Evolutionary conservation across 2,329 filamentous ascomycete species (phyloP), one percentile per base, ranked within the genome.

Genomic region (Clonostachys rosea): DNA sequence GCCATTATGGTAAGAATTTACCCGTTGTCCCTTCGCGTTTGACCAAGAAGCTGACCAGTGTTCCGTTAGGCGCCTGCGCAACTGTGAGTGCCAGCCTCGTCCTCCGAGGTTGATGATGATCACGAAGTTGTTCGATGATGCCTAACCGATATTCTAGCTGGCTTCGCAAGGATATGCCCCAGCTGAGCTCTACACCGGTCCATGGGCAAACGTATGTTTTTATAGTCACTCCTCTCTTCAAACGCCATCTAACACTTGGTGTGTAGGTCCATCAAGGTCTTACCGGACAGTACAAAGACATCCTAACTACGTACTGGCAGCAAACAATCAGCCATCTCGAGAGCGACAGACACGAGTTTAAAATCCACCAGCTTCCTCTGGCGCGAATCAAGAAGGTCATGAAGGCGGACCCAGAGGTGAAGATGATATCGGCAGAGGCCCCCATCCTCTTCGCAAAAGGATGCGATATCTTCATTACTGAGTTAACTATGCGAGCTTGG

Each of bases 331-430:
- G 87, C 56, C 91, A 95, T 65, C 83, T 99, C 49, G 94, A 99
- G 71, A 89, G 81, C 50, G 94, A 97, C 59, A 90, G 87, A 43
- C 94, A 99, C 67, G 94, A 99, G 69, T 99, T 97, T 78, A 99
- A 99, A 71, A 81, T 97, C 48, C 94, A 99, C 66, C 94, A 97
- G 67, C 78, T 99, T 37, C 94, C 94, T 2, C 78, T 99, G 39
- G 94, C 94, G n/a, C 87, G 94, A 47, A 99, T 99, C 74, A 99
- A 99, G 77, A 99, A 99, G 69, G 94, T 99, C 55, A 99, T 99
- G 94, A 99, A 99, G 72, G 94, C 94, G 1, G 94, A 99, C 57
- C 94, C 94, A 0, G 94, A 99, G 60, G 94, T 99, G 43, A 99
- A 99, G 75, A 99, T 99, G 94, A 99, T 99, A 53, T 97, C 91